A percentile compares a stretch with the other conserved stretches of the same genome.
These are phyloP conservation scores for Boletus fagicola DNA, from an alignment of 768 basidiomycete genomes.

Conservation along the genomic window DNA sequence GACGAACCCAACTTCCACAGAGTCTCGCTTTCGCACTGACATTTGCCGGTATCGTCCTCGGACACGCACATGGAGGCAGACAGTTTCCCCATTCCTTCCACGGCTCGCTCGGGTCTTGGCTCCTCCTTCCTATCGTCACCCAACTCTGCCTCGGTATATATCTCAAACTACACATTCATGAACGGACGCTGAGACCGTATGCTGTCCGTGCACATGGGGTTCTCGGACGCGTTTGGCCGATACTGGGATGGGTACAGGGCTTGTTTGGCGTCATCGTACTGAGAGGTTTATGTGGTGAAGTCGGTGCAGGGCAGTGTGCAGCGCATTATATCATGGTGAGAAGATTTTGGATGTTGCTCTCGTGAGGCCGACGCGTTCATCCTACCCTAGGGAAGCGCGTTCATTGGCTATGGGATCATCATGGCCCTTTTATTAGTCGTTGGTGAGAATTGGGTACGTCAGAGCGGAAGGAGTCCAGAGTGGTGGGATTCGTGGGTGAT, in stretches of 20 bases:
- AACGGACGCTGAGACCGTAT: slow-evolving; percentile 67
- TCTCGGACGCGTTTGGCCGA: slow-evolving; percentile 81
- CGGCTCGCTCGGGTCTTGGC: slow-evolving; percentile 54
- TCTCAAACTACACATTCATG: slow-evolving; percentile 88
- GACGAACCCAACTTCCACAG: slow-evolving; percentile 34
- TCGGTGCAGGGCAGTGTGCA: slow-evolving; percentile 75
- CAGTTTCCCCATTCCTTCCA: slow-evolving; percentile 74
- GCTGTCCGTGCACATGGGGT: slow-evolving; percentile 70
- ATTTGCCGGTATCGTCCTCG: slow-evolving; percentile 71
- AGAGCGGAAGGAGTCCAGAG: slow-evolving; percentile 73
- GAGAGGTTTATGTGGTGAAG: slow-evolving; percentile 75
- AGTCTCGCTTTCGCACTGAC: slow-evolving; percentile 67
- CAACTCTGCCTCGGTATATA: slow-evolving; percentile 82
- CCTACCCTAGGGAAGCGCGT: slow-evolving; percentile 63
- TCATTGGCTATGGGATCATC: slow-evolving; percentile 82
- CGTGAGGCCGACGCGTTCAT: slow-evolving; percentile 13
- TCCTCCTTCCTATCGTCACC: slow-evolving; percentile 56
- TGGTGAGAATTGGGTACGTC: slow-evolving; percentile 75
- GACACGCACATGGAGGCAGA: slow-evolving; percentile 84
- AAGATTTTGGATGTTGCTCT: not conserved
- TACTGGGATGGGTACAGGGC: slow-evolving; percentile 88
- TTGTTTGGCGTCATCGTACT: slow-evolving; percentile 78
- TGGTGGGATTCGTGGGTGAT: slow-evolving; percentile 81
- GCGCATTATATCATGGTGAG: slow-evolving; percentile 81
- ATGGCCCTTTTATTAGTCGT: slow-evolving; percentile 75